Conservation (phyloP, 805 yeast genomes). For the Candida saitoana region DNA sequence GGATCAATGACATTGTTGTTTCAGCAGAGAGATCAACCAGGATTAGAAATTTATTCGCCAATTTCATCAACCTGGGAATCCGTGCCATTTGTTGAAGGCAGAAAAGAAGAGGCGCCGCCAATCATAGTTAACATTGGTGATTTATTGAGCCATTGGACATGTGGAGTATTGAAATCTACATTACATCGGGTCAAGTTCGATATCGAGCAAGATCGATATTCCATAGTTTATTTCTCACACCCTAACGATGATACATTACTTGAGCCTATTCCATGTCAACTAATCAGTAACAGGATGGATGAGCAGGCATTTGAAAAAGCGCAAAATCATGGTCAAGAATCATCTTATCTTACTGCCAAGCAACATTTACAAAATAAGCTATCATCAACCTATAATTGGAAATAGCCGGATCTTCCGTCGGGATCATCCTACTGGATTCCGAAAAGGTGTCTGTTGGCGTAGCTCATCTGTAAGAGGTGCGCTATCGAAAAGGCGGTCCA, state of each 20-base stretch:
- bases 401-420: no score
- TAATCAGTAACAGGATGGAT: slow-evolving; percentile 29
- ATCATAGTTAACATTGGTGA: slow-evolving; percentile 76
- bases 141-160: slow-evolving; percentile 74
- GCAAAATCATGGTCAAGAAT: slow-evolving; percentile 44
- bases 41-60: slow-evolving; percentile 61
- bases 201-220: slow-evolving; percentile 58
- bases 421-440: no score
- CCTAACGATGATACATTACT: slow-evolving; percentile 61
- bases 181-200: slow-evolving; percentile 69
- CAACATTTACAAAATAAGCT: slow-evolving; percentile 63
- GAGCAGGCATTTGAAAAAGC: no score
- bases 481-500: no score
- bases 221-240: slow-evolving; percentile 74
- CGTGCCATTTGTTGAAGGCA: slow-evolving; percentile 52
- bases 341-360: slow-evolving; percentile 55
- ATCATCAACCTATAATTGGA: no score
- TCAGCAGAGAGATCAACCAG: slow-evolving; percentile 67
- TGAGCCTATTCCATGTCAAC: slow-evolving; percentile 65
- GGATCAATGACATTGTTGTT: slow-evolving; percentile 71
- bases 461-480: no score
- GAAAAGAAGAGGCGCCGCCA: slow-evolving; percentile 48
- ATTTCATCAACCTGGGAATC: slow-evolving; percentile 55
- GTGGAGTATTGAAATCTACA: slow-evolving; percentile 67
- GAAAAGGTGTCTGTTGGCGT: no score